Conservation (phyloP, 2,329 filamentous ascomycete species). For the Diaporthe ilicicola region DNA sequence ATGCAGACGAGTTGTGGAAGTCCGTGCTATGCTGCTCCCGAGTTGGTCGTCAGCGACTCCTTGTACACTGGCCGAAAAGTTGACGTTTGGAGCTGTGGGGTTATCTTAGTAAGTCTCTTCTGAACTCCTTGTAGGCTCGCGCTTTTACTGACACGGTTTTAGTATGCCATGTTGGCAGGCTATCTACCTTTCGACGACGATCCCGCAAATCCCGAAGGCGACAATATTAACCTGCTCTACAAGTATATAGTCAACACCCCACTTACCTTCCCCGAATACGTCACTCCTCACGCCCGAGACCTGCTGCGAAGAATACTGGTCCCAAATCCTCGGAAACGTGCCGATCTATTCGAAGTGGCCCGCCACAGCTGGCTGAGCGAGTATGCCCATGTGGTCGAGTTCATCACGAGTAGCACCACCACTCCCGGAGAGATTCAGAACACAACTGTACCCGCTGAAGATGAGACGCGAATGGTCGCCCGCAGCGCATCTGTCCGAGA, state of each 20-base stretch:
- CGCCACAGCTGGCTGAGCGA: conserved; percentile 98
- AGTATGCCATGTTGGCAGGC: conserved; percentile 99
- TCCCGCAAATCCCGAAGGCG: conserved; percentile 95
- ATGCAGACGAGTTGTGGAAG: conserved; percentile 99
- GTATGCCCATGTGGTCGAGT: conserved; percentile 94
- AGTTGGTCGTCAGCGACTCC: conserved; percentile 96
- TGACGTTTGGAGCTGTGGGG: conserved; percentile 98
- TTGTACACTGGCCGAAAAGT: conserved; percentile 97
- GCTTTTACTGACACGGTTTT: conserved; percentile 33
- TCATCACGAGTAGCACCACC: conserved; percentile 96
- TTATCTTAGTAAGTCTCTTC: conserved; percentile 83
- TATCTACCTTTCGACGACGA: conserved; percentile 99
- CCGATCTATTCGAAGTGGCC: conserved; percentile 96
- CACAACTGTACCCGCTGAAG: conserved; percentile 70
- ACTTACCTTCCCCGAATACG: conserved; percentile 97
- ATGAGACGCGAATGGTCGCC: conserved; percentile 72
- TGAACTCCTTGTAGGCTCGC: neutral
- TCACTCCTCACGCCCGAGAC: conserved; percentile 94
- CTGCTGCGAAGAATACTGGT: conserved; percentile 92
- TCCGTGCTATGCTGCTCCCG: conserved; percentile 96
- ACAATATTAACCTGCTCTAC: conserved; percentile 98
- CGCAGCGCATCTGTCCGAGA: conserved; percentile 94
- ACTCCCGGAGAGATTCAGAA: conserved; percentile 86
- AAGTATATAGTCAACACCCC: conserved; percentile 99
- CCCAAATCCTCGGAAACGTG: conserved; percentile 91